These are phyloP conservation scores for Hericium coralloides DNA, from an alignment of 768 basidiomycete species.

Conservation along the genomic window DNA sequence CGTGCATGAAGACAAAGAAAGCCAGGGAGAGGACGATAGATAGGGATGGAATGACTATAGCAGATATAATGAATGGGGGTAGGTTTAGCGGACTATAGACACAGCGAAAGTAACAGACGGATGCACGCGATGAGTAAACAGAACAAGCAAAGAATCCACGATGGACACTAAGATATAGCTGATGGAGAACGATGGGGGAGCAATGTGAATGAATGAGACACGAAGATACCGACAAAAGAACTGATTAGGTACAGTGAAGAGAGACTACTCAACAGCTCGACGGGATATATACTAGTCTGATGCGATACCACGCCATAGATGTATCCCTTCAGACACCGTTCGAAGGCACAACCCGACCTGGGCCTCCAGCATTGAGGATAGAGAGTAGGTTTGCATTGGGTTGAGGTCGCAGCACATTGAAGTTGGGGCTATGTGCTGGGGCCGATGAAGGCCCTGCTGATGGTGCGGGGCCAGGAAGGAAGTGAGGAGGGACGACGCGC, in stretches of 20 bases:
- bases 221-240: too few species aligned
- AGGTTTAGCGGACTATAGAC: background rate
- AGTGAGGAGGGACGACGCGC: conserved; percentile 4
- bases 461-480: conserved; percentile 5
- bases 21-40: background rate
- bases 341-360: conserved; percentile 1
- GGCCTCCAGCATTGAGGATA: conserved; percentile 24
- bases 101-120: background rate
- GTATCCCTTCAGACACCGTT: background rate
- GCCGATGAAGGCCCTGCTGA: conserved; percentile 9
- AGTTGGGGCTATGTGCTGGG: background rate
- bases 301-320: background rate
- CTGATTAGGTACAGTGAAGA: too few species aligned
- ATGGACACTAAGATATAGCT: too few species aligned
- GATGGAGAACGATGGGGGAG: too few species aligned
- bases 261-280: too few species aligned
- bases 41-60: background rate
- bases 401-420: background rate
- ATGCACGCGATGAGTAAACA: background rate
- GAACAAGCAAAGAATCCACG: background rate
- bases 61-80: background rate
- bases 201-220: too few species aligned
- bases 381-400: conserved; percentile 21
- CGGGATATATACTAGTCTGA: too few species aligned
- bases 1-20: background rate